phyloP scores from a whole-genome alignment of 2,329 filamentous ascomycete species.

The Epichloe coenophiala region DNA sequence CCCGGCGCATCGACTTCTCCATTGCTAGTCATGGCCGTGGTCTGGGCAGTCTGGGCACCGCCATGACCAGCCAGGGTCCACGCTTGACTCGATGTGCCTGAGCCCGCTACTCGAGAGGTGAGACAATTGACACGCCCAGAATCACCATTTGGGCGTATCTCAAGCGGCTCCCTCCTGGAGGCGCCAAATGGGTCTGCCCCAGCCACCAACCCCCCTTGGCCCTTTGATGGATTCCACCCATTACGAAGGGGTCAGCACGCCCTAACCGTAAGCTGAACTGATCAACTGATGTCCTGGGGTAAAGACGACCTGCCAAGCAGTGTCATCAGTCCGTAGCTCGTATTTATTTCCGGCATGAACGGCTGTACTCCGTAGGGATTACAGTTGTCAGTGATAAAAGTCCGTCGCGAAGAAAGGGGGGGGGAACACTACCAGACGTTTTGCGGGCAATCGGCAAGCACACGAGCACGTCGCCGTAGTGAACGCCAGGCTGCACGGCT shows the following conservation, averaged over 20 bases:
- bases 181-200: neutral
- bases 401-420: no score
- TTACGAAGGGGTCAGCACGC: neutral
- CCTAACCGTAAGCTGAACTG: neutral
- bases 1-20: neutral
- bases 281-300: no score
- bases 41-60: neutral
- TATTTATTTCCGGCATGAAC: neutral
- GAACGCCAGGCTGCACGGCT: neutral
- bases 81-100: neutral
- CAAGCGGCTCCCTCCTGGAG: neutral
- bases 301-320: neutral
- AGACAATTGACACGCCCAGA: constrained; percentile 2
- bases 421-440: neutral
- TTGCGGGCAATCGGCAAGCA: neutral
- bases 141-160: neutral
- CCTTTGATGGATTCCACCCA: neutral
- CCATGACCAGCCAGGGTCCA: neutral
- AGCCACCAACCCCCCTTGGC: constrained; percentile 1
- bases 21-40: neutral
- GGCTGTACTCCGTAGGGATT: neutral
- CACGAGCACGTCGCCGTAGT: neutral
- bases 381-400: no score
- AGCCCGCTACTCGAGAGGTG: neutral
- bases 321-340: neutral